phyloP scores from a whole-genome alignment of 176 grass and related monocot species.

The Areca catechu region DNA sequence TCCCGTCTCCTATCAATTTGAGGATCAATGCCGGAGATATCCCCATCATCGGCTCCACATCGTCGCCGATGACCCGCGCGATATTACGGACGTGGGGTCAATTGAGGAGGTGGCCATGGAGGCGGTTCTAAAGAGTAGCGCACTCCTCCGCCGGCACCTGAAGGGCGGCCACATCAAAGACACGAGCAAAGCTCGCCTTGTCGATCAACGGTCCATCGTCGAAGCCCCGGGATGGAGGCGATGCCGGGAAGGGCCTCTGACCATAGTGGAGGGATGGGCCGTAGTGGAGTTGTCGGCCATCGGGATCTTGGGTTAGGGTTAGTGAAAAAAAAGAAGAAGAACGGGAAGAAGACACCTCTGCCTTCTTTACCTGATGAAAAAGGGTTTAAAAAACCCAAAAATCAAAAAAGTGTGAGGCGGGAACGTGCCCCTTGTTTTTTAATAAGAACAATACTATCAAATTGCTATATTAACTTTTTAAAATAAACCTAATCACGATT shows the following conservation, averaged over 20 bases:
- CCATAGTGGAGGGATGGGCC: constrained; percentile 65
- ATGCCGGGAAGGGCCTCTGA: neutral
- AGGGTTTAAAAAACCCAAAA: too few relatives aligned
- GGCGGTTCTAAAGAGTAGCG: constrained; percentile 61
- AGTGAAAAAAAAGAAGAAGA: too few relatives aligned
- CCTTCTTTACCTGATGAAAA: too few relatives aligned
- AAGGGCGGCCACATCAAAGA: constrained; percentile 66
- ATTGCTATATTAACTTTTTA: too few relatives aligned
- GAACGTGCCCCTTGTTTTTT: too few relatives aligned
- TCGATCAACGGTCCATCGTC: constrained; percentile 1
- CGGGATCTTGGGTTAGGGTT: constrained; percentile 3
- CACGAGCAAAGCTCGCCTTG: constrained; percentile 30
- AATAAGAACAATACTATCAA: too few relatives aligned
- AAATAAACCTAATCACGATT: too few relatives aligned
- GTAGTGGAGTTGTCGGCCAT: constrained; percentile 10
- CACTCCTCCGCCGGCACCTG: constrained; percentile 67
- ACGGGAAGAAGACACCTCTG: too few relatives aligned
- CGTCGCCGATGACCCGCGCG: constrained; percentile 47
- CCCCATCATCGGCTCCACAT: too few relatives aligned
- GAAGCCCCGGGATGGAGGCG: neutral
- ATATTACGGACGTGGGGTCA: constrained; percentile 77
- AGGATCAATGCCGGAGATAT: too few relatives aligned
- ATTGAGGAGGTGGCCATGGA: constrained; percentile 89
- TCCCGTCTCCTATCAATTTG: too few relatives aligned
- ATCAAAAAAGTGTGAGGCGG: too few relatives aligned